phyloP scores from a whole-genome alignment of 352 stramenopile genomes.

The Detonula confervacea region DNA sequence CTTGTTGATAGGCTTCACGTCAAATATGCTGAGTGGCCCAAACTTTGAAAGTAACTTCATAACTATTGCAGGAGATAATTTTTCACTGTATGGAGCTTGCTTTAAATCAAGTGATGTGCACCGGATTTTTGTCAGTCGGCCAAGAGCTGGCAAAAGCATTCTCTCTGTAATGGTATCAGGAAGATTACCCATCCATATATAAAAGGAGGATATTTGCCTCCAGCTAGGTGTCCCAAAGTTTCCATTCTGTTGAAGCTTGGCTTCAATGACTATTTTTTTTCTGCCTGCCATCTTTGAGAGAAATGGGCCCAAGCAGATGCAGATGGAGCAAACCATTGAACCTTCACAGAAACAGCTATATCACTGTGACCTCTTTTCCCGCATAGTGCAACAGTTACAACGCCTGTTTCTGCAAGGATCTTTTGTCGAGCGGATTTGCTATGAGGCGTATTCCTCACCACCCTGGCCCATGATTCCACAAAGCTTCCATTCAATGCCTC shows the following conservation, averaged over 20 bases:
- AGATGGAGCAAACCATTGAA: conserved; percentile 5
- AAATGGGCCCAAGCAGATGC: neutral
- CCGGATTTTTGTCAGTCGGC: neutral
- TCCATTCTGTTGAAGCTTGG: neutral
- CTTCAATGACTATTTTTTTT: neutral
- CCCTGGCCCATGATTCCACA: neutral
- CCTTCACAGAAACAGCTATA: neutral
- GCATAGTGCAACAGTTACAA: neutral
- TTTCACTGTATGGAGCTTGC: neutral
- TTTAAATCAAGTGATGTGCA: conserved; percentile 1
- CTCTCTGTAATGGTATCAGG: neutral
- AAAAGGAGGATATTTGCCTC: neutral
- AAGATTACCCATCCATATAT: neutral
- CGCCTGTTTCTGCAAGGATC: neutral
- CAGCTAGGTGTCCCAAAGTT: neutral
- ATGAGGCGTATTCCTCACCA: neutral
- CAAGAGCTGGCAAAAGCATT: neutral
- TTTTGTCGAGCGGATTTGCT: conserved; percentile 1
- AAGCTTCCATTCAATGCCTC: neutral
- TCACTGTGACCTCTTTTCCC: neutral
- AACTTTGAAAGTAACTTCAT: conserved; percentile 4
- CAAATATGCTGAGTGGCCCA: neutral
- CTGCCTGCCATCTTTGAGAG: neutral
- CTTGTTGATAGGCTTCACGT: neutral
- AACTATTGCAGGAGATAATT: neutral